Conservation (phyloP, 345 rosid genomes). For the Melaleuca alternifolia region DNA sequence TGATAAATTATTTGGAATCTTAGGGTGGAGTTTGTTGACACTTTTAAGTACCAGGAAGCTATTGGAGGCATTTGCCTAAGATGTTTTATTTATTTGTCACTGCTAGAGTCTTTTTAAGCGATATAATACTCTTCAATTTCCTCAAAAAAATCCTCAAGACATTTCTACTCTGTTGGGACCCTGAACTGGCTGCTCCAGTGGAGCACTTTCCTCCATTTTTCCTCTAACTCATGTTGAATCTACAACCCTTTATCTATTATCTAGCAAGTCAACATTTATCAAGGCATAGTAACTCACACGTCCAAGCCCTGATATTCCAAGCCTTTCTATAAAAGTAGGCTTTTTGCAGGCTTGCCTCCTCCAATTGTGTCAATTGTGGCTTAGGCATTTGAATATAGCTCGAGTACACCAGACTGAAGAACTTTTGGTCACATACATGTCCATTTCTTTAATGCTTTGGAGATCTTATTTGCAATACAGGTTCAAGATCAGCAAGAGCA, state of each 20-base stretch:
- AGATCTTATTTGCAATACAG: conserved; percentile 19
- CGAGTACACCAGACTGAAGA: not conserved
- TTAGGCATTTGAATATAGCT: not conserved
- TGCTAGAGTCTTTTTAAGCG: not conserved
- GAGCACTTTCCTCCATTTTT: not conserved
- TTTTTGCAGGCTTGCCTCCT: not conserved
- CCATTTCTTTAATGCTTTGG: not conserved
- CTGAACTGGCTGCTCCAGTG: not conserved
- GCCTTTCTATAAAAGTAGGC: not conserved
- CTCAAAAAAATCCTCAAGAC: not conserved
- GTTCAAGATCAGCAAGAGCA: conserved; percentile 75
- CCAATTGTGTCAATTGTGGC: not conserved
- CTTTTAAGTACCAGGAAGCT: not conserved
- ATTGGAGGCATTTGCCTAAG: not conserved
- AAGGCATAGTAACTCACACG: not conserved
- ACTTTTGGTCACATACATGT: not conserved
- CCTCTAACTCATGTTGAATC: not conserved
- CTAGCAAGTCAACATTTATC: not conserved
- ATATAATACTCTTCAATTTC: not conserved
- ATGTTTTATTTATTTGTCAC: not conserved
- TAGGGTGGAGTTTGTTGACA: not conserved
- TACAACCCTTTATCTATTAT: not conserved
- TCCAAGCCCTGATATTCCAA: not conserved
- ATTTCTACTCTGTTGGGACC: not conserved
- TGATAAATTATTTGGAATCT: rapidly evolving